phyloP scores from a whole-genome alignment of 805 yeast species.

The Barnettozyma salicaria region DNA sequence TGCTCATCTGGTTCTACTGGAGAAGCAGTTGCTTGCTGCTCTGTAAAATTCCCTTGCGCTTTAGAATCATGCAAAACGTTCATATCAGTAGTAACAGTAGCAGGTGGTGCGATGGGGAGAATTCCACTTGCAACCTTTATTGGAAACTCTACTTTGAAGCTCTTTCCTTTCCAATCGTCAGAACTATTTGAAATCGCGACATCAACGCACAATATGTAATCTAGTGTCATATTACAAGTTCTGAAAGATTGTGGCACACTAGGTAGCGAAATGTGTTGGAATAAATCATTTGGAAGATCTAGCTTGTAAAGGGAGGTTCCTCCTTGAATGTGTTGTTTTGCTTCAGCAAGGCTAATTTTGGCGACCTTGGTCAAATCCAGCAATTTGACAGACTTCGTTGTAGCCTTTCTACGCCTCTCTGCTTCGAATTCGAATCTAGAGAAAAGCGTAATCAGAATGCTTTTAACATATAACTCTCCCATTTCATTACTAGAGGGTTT shows the following conservation, averaged over 20 bases:
- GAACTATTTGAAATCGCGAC: conserved; percentile 24
- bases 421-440: conserved; percentile 1
- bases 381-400: background rate
- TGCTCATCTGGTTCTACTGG: conserved; percentile 2
- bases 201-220: conserved; percentile 33
- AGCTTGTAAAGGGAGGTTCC: conserved; percentile 1
- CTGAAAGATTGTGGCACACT: conserved; percentile 44
- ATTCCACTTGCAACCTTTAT: conserved; percentile 1
- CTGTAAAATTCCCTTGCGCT: background rate
- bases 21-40: background rate
- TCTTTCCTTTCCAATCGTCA: background rate
- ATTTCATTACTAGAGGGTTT: conserved; percentile 5
- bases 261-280: conserved; percentile 21
- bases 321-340: background rate
- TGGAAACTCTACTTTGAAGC: background rate
- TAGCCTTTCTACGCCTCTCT: background rate
- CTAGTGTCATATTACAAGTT: conserved; percentile 49
- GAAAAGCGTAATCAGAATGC: conserved; percentile 1
- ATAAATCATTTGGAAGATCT: conserved; percentile 3
- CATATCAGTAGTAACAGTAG: no score
- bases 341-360: conserved; percentile 2
- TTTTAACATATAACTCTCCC: conserved; percentile 7
- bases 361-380: background rate
- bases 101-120: background rate
- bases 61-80: background rate